A percentile compares a stretch with the other conserved stretches of the same genome.
These are phyloP conservation scores for Diaporthe amygdali DNA, from an alignment of 2,329 filamentous ascomycete species.

Conservation along the genomic window DNA sequence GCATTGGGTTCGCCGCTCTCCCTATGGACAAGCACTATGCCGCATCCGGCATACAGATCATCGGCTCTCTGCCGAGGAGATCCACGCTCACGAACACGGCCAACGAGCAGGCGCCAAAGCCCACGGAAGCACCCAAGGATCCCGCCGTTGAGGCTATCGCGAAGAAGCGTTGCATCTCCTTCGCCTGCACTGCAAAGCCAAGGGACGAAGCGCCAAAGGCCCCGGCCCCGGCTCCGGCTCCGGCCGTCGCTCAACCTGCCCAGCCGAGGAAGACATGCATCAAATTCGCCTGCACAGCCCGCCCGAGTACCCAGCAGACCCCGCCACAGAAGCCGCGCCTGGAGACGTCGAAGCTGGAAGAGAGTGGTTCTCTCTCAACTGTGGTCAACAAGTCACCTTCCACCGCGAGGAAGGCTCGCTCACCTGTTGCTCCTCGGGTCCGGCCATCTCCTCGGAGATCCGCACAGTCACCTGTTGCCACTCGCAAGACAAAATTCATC, in stretches of 20 bases:
- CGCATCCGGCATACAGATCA: conserved; percentile 16
- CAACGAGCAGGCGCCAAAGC: conserved; percentile 30
- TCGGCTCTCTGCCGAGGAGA: conserved; percentile 21
- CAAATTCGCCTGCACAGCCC: conserved; percentile 76
- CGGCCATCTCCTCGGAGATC: conserved; percentile 41
- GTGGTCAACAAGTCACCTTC: conserved; percentile 25
- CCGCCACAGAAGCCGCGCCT: conserved; percentile 11
- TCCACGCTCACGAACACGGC: neutral
- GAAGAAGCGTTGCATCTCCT: conserved; percentile 90
- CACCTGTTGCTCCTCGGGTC: conserved; percentile 29
- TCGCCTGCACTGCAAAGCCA: conserved; percentile 78
- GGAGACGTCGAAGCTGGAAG: conserved; percentile 8
- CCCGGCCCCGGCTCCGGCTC: conserved; percentile 38
- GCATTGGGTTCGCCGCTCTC: conserved; percentile 54
- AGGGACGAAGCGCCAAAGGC: conserved; percentile 47
- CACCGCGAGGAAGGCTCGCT: conserved; percentile 35
- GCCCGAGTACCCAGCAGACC: conserved; percentile 43
- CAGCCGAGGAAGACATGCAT: conserved; percentile 65
- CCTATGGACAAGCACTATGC: conserved; percentile 16
- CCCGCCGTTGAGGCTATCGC: conserved; percentile 67
- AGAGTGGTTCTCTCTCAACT: conserved; percentile 22
- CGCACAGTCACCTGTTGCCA: conserved; percentile 43
- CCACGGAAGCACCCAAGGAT: conserved; percentile 47
- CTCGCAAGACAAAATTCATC: conserved; percentile 52
- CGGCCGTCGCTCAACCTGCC: neutral